Base-by-base conservation (phyloP, 768 basidiomycete species). In the Dictyophora rubrovolvata region DNA sequence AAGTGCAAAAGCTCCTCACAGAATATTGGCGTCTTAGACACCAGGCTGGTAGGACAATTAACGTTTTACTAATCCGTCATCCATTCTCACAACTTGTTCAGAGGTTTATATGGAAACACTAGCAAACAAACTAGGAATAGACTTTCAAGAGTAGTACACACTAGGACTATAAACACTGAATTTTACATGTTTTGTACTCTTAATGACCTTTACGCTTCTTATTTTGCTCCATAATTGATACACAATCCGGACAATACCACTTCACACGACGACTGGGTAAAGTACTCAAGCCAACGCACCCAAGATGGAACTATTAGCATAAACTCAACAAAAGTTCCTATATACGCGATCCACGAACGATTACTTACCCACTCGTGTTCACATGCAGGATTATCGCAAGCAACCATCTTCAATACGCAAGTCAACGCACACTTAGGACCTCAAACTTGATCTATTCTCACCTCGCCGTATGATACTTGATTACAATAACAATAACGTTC, bases 21-120 rank as follows among this genome's bases (percentile, higher is more conserved):
- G 91, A 92, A 68, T 93, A 95, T 69, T 90, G 86, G 84, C 83
- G 78, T 58, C 73, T 92, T 55, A 77, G 89, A 42, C 85, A 87
- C 63, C 82, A 84, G 65, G 84, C 87, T 65, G 86, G 90, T 88
- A 66, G 36, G 67, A 69, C 20, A 18, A 50, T 23, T 60, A 20
- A 4, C 9, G 33, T 48, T 35, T 17, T 33, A 48, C 28, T 9
- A 52, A 17, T 18, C 17, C 54, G 5, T 59, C 28, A 20, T 33
- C 34, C 48, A 22, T 46, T 22, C 12, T 51, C 1, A 37, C 34
- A 1, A 5, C 11, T 53, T 46, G 14, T 60, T 20, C 63, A 90
- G 89, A 89, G 68, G 79, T 89, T 1, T 92, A 89, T 65, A 90
- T 91, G 89, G 89, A 89, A 69, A 89, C 85, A 0, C 73, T 91